Evolutionary conservation across 2,329 filamentous ascomycete genomes (phyloP).

Genomic region (Aspergillus sp.): DNA sequence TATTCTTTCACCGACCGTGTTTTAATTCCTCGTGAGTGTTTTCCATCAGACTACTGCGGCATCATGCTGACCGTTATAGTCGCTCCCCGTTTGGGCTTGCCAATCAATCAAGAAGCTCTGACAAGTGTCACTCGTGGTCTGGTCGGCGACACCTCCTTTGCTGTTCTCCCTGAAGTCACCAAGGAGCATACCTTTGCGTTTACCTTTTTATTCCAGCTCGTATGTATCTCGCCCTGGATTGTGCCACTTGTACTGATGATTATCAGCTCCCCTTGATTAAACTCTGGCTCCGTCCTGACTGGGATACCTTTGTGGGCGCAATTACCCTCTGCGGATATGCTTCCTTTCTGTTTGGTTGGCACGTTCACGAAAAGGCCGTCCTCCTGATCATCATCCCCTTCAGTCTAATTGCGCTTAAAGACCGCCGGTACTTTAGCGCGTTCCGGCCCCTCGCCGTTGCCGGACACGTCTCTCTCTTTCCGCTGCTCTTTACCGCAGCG

Average conservation of each 20-base stretch:
- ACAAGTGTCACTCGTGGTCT: constrained; percentile 89
- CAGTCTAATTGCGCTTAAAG: constrained; percentile 83
- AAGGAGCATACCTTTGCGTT: constrained; percentile 76
- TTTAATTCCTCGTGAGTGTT: constrained; percentile 69
- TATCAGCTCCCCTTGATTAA: constrained; percentile 69
- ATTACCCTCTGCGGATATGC: constrained; percentile 92
- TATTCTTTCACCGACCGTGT: constrained; percentile 88
- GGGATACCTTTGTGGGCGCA: constrained; percentile 85
- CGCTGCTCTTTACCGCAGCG: constrained; percentile 82
- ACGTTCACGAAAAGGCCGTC: constrained; percentile 97
- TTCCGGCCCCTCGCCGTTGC: constrained; percentile 90
- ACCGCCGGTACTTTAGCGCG: constrained; percentile 84
- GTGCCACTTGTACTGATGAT: constrained; percentile 20
- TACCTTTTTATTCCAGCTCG: constrained; percentile 76
- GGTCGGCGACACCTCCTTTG: constrained; percentile 91
- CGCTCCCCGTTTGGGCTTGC: constrained; percentile 74
- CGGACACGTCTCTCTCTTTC: constrained; percentile 92
- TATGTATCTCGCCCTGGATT: constrained; percentile 31
- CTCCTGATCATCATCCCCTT: constrained; percentile 93
- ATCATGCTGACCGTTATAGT: constrained; percentile 52
- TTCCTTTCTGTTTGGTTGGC: constrained; percentile 97
- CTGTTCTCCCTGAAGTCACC: constrained; percentile 82
- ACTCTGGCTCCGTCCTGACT: constrained; percentile 75
- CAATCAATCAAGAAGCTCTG: constrained; percentile 70
- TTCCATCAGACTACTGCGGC: background rate